Conservation (phyloP, 2,329 filamentous ascomycete species). For the Beauveria asiatica region DNA sequence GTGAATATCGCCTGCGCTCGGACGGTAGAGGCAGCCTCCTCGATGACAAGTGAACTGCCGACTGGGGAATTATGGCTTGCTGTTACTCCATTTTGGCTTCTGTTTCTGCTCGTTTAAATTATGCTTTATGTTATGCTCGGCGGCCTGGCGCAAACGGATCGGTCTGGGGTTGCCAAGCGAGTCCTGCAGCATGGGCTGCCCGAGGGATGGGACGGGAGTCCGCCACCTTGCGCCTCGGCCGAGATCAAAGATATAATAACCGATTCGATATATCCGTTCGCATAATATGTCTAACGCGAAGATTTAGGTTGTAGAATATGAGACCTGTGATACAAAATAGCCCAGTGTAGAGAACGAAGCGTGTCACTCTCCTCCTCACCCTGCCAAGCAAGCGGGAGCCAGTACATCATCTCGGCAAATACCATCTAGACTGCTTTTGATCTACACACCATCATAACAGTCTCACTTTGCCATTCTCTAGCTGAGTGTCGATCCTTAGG, state of each 20-base stretch:
- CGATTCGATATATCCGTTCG: too few relatives aligned
- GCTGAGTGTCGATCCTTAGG: neutral
- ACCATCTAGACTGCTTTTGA: neutral
- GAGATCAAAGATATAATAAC: neutral
- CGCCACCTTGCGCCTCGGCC: neutral
- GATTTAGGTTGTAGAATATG: neutral
- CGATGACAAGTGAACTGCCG: neutral
- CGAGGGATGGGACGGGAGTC: neutral
- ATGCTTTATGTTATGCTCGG: conserved; percentile 4
- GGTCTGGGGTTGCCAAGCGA: neutral
- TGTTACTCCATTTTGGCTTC: neutral
- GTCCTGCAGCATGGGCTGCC: neutral
- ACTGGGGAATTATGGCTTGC: neutral
- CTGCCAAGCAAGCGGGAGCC: neutral
- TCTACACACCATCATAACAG: neutral
- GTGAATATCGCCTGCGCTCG: neutral
- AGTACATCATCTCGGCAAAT: neutral
- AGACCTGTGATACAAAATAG: too few relatives aligned
- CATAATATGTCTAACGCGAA: neutral
- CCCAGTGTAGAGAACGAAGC: neutral
- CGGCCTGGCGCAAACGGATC: neutral
- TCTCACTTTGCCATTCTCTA: conserved; percentile 3
- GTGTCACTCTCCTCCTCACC: neutral
- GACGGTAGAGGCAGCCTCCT: neutral
- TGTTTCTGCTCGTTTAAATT: neutral